Base-by-base conservation (phyloP, 352 stramenopile species). In the Phytophthora aleatoria region DNA sequence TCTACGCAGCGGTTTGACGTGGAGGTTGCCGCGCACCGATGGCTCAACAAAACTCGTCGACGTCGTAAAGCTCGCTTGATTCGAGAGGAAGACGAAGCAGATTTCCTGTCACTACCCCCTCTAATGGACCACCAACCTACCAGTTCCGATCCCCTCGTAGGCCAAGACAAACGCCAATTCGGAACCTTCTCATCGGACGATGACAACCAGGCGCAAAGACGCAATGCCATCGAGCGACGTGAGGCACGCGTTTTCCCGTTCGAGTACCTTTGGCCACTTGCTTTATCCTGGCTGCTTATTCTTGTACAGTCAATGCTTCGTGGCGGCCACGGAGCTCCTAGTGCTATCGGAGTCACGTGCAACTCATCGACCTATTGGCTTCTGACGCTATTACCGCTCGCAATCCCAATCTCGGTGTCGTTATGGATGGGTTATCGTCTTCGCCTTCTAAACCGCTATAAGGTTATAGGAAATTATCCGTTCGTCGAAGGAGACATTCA, bases 401-500 rank as follows among this genome's bases (percentile, higher is more conserved):
- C 63, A 5, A 67, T 91, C 31, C 87, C 96, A 11, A 44, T 90
- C 0, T 35, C 61, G 3, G 57, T 93, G 20, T 81, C 73, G 12
- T 57, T 77, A 13, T 71, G 60, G 26, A 74, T 91, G 2, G 83
- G 83, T 0, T 63, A 79, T 15, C 60, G 60, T 6, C 51, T 91
- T 11, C 83, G 80, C 0, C 60, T 91, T 0, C 31, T 77, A 12
- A 91, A 91, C 52, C 81, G 85, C 1, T 59, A 89, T 27, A 83
- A 81, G 31, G 79, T 91, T 39, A 33, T 85, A 0, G 76, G 69
- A 16, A 61, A 67, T 15, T 89, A 81, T 55, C 26, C 59, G 0
- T 99, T 98, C 50, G 60, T 88, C 0, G 82, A 97, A 20, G 96
- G 95, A 27, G 96, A 99, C 67, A 96, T 99, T 13, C 79, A 97